Conservation (phyloP, 208 protist species). For the Porcisia hertigi region DNA sequence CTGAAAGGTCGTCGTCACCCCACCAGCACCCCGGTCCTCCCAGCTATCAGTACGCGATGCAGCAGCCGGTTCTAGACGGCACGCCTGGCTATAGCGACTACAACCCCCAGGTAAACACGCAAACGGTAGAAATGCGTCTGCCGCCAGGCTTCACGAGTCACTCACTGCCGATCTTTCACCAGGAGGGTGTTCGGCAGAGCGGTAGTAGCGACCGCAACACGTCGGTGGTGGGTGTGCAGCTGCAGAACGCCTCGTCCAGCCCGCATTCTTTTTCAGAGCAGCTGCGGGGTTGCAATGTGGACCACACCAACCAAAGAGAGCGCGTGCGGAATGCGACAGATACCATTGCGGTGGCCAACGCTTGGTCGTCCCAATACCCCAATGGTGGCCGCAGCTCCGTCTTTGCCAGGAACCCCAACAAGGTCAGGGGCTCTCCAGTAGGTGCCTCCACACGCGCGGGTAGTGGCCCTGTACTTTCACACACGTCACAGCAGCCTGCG, state of each 20-base stretch:
- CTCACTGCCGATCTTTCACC: neutral
- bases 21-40: neutral
- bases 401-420: neutral
- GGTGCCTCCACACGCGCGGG: neutral
- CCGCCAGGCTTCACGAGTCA: slow-evolving; percentile 22
- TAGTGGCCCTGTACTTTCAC: slow-evolving; percentile 10
- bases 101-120: slow-evolving; percentile 36
- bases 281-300: neutral
- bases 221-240: neutral
- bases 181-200: neutral
- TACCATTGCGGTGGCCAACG: neutral
- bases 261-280: neutral
- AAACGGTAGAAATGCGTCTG: slow-evolving; percentile 32
- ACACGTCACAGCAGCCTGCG: slow-evolving; percentile 1
- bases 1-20: slow-evolving; percentile 7
- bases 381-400: too few relatives aligned
- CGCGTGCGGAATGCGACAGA: neutral
- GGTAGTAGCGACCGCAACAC: slow-evolving; percentile 1
- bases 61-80: slow-evolving; percentile 19
- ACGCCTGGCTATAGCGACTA: slow-evolving; percentile 24
- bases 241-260: neutral
- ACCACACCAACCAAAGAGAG: slow-evolving; percentile 6
- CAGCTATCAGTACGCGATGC: slow-evolving; percentile 13
- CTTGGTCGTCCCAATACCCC: neutral
- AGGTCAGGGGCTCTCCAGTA: neutral